Percentiles rank a stretch among this genome's conserved stretches.
Evolutionary conservation across 176 grass and related monocot species (phyloP).

Genomic region (Cenchrus americanus): DNA sequence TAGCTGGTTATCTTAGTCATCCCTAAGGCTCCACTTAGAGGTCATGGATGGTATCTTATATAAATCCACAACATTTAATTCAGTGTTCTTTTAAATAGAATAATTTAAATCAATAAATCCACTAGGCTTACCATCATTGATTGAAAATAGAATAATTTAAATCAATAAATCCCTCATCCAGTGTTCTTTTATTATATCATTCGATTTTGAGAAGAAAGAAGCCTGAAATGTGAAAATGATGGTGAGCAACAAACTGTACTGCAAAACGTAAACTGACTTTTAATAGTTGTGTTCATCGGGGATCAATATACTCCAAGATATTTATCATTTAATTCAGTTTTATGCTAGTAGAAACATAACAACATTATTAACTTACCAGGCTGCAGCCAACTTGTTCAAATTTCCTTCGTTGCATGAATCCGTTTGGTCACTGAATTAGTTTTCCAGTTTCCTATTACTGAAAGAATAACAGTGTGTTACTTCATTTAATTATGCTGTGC

Average conservation of each 20-base stretch:
- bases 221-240: neutral
- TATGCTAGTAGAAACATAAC: neutral
- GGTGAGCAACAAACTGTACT: neutral
- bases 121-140: neutral
- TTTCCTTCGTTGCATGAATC: neutral
- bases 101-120: too few relatives aligned
- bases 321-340: slow-evolving; percentile 5
- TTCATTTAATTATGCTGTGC: neutral
- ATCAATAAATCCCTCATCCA: neutral
- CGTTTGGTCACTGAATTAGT: neutral
- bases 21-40: neutral
- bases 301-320: neutral
- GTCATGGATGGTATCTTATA: neutral
- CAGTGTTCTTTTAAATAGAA: too few relatives aligned
- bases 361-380: neutral
- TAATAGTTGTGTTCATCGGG: neutral
- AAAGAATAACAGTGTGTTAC: neutral
- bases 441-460: slow-evolving; percentile 11
- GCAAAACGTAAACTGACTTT: neutral
- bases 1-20: neutral
- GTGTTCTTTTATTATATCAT: neutral
- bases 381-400: neutral
- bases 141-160: neutral
- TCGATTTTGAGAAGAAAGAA: neutral
- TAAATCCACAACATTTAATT: neutral